phyloP scores from a whole-genome alignment of 805 yeast genomes.

The Jamesozyma jinghongensis region DNA sequence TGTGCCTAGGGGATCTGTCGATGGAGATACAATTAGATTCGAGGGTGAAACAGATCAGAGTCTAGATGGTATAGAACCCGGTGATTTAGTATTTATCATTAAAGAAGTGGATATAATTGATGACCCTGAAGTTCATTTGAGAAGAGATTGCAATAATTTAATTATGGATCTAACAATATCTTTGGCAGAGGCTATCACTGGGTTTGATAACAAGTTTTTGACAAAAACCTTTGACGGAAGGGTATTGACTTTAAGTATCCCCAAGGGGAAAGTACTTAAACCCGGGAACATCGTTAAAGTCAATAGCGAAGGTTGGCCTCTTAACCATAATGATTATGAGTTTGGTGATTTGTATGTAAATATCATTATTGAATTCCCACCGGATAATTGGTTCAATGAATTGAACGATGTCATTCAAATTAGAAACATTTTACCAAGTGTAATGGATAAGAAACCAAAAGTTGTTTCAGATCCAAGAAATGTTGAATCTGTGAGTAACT shows the following conservation, averaged over 20 bases:
- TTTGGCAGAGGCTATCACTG: slow-evolving; percentile 75
- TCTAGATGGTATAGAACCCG: slow-evolving; percentile 55
- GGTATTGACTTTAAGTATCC: slow-evolving; percentile 51
- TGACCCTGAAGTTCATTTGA: slow-evolving; percentile 30
- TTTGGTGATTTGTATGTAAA: slow-evolving; percentile 66
- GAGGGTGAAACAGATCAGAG: slow-evolving; percentile 70
- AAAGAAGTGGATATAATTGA: slow-evolving; percentile 32
- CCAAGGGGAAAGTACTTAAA: slow-evolving; percentile 69
- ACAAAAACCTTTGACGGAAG: slow-evolving; percentile 76
- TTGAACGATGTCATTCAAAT: slow-evolving; percentile 51
- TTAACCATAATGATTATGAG: slow-evolving; percentile 15
- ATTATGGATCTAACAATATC: slow-evolving; percentile 52
- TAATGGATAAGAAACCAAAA: slow-evolving; percentile 3
- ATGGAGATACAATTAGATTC: slow-evolving; percentile 52
- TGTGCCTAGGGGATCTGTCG: slow-evolving; percentile 60
- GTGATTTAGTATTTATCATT: slow-evolving; percentile 64
- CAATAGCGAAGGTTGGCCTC: slow-evolving; percentile 80
- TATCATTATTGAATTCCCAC: slow-evolving; percentile 72
- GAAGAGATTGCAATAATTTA: slow-evolving; percentile 55
- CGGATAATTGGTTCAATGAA: slow-evolving; percentile 77
- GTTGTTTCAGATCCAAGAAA: slow-evolving; percentile 19
- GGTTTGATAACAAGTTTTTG: slow-evolving; percentile 55
- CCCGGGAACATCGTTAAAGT: slow-evolving; percentile 66
- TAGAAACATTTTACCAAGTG: slow-evolving; percentile 44
- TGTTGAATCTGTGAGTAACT: slow-evolving; percentile 24